phyloP scores from a whole-genome alignment of 805 yeast genomes.

The Cyberlindnera americana region DNA sequence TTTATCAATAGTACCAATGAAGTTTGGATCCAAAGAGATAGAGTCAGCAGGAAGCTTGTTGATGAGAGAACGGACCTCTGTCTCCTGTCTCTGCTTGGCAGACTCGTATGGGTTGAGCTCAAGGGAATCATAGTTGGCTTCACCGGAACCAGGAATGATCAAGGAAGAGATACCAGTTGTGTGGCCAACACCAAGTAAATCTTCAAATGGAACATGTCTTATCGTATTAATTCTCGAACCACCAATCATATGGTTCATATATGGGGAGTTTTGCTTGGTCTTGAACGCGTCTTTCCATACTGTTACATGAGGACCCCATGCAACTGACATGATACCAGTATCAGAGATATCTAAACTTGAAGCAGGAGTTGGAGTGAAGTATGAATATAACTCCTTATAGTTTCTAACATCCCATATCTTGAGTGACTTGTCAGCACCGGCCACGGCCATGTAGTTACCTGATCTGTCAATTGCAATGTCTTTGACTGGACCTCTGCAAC shows the following conservation, averaged over 20 bases:
- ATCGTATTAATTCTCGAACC: constrained; percentile 67
- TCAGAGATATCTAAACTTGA: constrained; percentile 77
- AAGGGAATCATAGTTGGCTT: constrained; percentile 92
- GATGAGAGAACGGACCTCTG: constrained; percentile 79
- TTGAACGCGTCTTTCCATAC: constrained; percentile 87
- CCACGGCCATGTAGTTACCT: constrained; percentile 90
- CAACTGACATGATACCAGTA: constrained; percentile 79
- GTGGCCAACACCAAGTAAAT: constrained; percentile 90
- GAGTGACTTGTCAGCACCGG: constrained; percentile 79
- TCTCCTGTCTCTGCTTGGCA: constrained; percentile 87
- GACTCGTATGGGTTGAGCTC: constrained; percentile 93
- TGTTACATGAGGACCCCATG: constrained; percentile 94
- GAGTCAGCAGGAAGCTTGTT: constrained; percentile 91
- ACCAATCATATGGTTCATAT: constrained; percentile 85
- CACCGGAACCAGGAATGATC: constrained; percentile 95
- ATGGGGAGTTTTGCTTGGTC: constrained; percentile 73
- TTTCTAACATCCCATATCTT: constrained; percentile 94
- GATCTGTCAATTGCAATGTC: constrained; percentile 85
- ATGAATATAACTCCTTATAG: constrained; percentile 63
- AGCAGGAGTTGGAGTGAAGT: constrained; percentile 81
- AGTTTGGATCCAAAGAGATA: constrained; percentile 84
- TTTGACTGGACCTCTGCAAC: constrained; percentile 83
- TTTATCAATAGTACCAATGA: constrained; percentile 79
- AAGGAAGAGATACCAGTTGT: constrained; percentile 73
- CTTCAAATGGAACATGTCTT: constrained; percentile 90